Base-by-base conservation (phyloP, 768 basidiomycete genomes). In the Pilatotrama ljubarskyi region DNA sequence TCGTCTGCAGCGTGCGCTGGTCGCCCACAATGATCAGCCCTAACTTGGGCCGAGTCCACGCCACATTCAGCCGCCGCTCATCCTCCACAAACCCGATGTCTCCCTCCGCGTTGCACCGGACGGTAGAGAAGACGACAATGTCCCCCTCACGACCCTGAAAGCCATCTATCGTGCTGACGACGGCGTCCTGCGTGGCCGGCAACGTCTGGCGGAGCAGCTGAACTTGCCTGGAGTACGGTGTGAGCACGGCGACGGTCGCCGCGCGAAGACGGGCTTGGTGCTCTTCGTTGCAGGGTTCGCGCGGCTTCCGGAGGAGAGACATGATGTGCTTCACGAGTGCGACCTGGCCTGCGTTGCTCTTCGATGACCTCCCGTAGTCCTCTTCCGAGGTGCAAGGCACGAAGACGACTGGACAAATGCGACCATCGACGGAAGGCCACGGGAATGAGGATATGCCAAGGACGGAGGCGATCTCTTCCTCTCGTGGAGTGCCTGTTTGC, bases 111-210 rank as follows among this genome's bases (percentile, higher is more conserved):
- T 90, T 88, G 64, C 80, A 82, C 11, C 86, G 79, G 14, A 88
- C 87, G 4, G 84, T 81, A 0, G 84, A 82, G 66, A 87, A 86
- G 24, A 90, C 79, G 44, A 88, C 76, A 47, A 88, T 76, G 61
- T 90, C 87, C 59, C 81, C 83, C 66, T 88, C 87, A 35, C 86
- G 76, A 13, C 86, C 86, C 68, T 88, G 87, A 66, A 87, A 89
- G 0, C 84, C 81, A 64, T 86, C 84, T 38, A 86, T 77, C 0
- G 85, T 86, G 37, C 77, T 82, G 44, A 73, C 75, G 5, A 73
- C 66, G 24, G 76, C 66, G 17, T 75, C 68, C 43, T 37, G 18
- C n/a, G 73, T 67, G 10, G 56, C 15, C 13, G 76, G 75, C 5
- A 82, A 70, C 13, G 62, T 51, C 18, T 75, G 67, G 22, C 78